A percentile compares a stretch with the other conserved stretches of the same genome.
These are phyloP conservation scores for Allium cepa DNA, from an alignment of 106 monocot species.

Conservation along the genomic window DNA sequence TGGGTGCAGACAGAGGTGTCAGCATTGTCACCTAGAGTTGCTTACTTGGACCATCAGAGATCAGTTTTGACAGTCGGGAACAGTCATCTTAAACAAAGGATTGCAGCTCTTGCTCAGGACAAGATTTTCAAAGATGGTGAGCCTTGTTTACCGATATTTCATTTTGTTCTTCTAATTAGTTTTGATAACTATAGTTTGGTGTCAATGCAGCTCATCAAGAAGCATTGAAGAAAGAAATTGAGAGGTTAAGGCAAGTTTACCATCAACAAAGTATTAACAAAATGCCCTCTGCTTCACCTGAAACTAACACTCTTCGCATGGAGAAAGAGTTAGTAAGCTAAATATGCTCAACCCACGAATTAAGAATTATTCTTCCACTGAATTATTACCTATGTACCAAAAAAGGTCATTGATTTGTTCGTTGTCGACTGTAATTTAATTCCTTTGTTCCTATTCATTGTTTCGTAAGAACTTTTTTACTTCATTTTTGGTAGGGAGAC, in stretches of 20 bases:
- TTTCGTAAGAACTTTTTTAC: no score
- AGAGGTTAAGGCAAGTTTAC: slow-evolving; percentile 63
- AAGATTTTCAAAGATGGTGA: slow-evolving; percentile 86
- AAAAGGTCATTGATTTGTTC: no score
- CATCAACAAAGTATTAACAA: slow-evolving; percentile 41
- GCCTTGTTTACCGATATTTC: neutral
- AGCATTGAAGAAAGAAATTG: slow-evolving; percentile 63
- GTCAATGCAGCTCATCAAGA: slow-evolving; percentile 64
- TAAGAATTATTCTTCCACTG: no score
- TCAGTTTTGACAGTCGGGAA: slow-evolving; percentile 71
- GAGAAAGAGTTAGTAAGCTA: neutral
- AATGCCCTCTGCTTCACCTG: neutral
- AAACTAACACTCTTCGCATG: neutral
- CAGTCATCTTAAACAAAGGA: slow-evolving; percentile 77
- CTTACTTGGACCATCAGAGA: slow-evolving; percentile 89
- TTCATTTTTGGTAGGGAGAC: no score
- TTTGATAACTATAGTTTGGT: neutral
- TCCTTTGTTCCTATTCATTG: no score
- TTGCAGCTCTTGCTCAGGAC: slow-evolving; percentile 76
- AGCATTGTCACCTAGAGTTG: slow-evolving; percentile 69
- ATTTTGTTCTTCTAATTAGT: neutral
- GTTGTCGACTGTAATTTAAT: no score
- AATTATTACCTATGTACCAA: no score
- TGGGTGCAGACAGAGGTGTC: slow-evolving; percentile 75
- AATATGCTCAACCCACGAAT: neutral